Evolutionary conservation across 169 alveolate genomes (phyloP).

Genomic region (Cryptosporidium ryanae): DNA sequence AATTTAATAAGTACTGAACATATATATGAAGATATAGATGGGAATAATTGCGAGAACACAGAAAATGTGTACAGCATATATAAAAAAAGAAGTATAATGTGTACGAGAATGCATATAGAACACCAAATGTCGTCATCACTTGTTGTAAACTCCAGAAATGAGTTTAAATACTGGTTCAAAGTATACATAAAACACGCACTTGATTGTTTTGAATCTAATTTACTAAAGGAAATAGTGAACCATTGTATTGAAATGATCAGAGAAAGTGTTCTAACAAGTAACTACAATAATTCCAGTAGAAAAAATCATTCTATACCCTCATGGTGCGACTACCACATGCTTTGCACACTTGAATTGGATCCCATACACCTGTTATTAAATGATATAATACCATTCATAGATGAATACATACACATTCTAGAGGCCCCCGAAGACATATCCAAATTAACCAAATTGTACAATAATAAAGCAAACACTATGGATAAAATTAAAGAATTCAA

Average conservation of each 20-base stretch:
- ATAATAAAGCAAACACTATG: background rate
- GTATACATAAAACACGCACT: conserved; percentile 31
- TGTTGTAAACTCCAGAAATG: conserved; percentile 16
- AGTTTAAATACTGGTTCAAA: conserved; percentile 54
- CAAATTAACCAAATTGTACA: background rate
- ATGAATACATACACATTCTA: background rate
- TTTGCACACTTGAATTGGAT: conserved; percentile 20
- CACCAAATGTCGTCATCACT: conserved; percentile 51
- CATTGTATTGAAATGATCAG: conserved; percentile 5
- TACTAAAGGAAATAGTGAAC: conserved; percentile 7
- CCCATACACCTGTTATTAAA: conserved; percentile 18
- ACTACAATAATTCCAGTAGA: background rate
- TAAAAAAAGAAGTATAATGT: background rate
- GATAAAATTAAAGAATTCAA: background rate
- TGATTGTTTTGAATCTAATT: conserved; percentile 8
- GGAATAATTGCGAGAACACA: background rate
- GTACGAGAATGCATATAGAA: conserved; percentile 60
- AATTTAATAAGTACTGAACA: background rate
- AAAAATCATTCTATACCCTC: background rate
- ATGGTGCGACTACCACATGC: conserved; percentile 19
- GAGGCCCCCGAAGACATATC: background rate
- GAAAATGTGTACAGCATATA: background rate
- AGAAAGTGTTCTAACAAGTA: conserved; percentile 12
- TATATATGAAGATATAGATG: background rate
- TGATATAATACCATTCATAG: conserved; percentile 4